A percentile compares a stretch with the other conserved stretches of the same genome.
These are phyloP conservation scores for Epichloe amarillans DNA, from an alignment of 2,329 filamentous ascomycete species.

Conservation along the genomic window DNA sequence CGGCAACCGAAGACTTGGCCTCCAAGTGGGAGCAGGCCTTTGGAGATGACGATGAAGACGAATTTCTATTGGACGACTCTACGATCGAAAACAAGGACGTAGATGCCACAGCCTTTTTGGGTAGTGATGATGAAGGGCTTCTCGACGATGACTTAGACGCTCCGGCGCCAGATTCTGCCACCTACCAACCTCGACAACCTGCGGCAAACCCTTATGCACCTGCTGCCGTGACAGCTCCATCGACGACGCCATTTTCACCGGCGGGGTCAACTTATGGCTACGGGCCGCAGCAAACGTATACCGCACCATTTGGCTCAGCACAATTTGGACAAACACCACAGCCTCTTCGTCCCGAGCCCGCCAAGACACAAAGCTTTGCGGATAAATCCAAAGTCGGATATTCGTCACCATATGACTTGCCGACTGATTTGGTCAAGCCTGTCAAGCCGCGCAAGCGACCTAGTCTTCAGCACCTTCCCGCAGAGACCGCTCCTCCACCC, in stretches of 20 bases:
- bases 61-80: conserved; percentile 46
- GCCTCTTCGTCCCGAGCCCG: conserved; percentile 28
- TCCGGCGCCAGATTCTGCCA: conserved; percentile 15
- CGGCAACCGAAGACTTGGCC: conserved; percentile 50
- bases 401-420: conserved; percentile 86
- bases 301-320: conserved; percentile 12
- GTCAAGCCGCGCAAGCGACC: conserved; percentile 56
- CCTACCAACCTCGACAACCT: conserved; percentile 5
- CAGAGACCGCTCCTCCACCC: conserved; percentile 32
- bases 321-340: conserved; percentile 26
- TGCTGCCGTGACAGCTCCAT: conserved; percentile 8
- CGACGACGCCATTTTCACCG: conserved; percentile 13
- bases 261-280: conserved; percentile 9
- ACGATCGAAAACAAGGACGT: conserved; percentile 30
- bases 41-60: conserved; percentile 59
- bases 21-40: conserved; percentile 77
- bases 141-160: conserved; percentile 52
- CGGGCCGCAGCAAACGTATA: conserved; percentile 11
- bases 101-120: conserved; percentile 54
- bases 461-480: conserved; percentile 42
- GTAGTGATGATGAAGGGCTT: conserved; percentile 77
- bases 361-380: conserved; percentile 68
- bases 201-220: conserved; percentile 16
- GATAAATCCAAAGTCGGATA: conserved; percentile 89
- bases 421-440: conserved; percentile 55